phyloP scores from a whole-genome alignment of 2,329 filamentous ascomycete genomes.

The Waltergamsia citrina region DNA sequence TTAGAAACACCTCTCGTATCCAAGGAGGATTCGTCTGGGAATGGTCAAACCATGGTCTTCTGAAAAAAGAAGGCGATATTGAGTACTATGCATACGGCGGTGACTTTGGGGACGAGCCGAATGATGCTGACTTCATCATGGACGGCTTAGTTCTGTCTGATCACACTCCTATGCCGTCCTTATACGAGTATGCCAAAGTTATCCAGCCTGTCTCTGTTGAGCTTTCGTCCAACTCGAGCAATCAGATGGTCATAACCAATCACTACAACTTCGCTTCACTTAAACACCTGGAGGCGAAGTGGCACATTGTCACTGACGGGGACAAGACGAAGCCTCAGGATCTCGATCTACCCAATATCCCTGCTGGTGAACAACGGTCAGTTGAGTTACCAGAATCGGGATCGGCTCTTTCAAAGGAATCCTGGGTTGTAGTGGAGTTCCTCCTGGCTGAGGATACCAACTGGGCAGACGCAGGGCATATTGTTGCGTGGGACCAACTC shows the following conservation, averaged over 20 bases:
- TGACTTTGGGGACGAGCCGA: conserved; percentile 51
- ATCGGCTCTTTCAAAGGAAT: conserved; percentile 1
- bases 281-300: conserved; percentile 27
- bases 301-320: conserved; percentile 3
- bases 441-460: conserved; percentile 4
- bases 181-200: conserved; percentile 47
- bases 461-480: conserved; percentile 8
- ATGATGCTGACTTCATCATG: conserved; percentile 54
- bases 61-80: conserved; percentile 29
- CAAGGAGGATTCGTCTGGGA: conserved; percentile 63
- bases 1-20: conserved; percentile 48
- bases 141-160: conserved; percentile 45
- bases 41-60: conserved; percentile 52
- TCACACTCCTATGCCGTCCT: conserved; percentile 47
- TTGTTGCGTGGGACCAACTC: conserved; percentile 10
- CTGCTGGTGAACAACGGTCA: background rate
- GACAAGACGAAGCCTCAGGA: background rate
- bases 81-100: conserved; percentile 51
- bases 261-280: conserved; percentile 37
- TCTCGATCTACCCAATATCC: background rate
- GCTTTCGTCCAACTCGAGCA: conserved; percentile 17
- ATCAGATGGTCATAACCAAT: conserved; percentile 30
- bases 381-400: background rate
- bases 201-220: conserved; percentile 43
- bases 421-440: conserved; percentile 8